phyloP scores from a whole-genome alignment of 164 flowering plant genomes.

The Stephania cephalantha region DNA sequence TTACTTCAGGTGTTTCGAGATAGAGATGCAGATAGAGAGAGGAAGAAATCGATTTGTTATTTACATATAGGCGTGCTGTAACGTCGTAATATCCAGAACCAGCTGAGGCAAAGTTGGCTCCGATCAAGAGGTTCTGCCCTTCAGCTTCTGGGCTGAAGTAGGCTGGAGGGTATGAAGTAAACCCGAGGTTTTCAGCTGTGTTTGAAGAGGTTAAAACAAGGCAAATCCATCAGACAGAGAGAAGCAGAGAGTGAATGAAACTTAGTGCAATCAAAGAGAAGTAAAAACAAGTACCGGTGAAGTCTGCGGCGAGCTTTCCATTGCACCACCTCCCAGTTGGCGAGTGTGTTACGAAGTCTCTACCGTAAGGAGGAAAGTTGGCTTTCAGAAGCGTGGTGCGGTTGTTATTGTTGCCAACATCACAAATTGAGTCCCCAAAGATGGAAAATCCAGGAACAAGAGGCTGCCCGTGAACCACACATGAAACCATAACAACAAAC shows the following conservation, averaged over 20 bases:
- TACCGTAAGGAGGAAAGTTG: constrained; percentile 88
- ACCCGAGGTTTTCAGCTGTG: constrained; percentile 83
- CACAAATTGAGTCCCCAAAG: constrained; percentile 87
- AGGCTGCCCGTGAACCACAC: constrained; percentile 48
- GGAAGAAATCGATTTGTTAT: not conserved
- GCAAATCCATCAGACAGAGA: constrained; percentile 7
- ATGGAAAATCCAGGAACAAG: constrained; percentile 73
- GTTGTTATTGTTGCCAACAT: constrained; percentile 82
- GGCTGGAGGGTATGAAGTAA: constrained; percentile 77
- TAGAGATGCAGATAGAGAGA: constrained; percentile 10
- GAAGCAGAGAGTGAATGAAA: not conserved
- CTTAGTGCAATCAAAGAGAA: not conserved
- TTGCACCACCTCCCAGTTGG: constrained; percentile 95
- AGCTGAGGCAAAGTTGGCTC: constrained; percentile 90
- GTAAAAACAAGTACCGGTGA: constrained; percentile 42
- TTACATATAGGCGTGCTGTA: constrained; percentile 70
- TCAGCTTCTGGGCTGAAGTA: constrained; percentile 62
- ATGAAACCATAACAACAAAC: constrained; percentile 14
- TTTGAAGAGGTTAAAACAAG: constrained; percentile 5
- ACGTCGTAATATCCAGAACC: constrained; percentile 68
- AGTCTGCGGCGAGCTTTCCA: constrained; percentile 45
- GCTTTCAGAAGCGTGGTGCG: constrained; percentile 61
- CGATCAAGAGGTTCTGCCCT: constrained; percentile 50
- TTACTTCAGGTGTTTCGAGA: not conserved
- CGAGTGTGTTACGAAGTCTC: constrained; percentile 65